These are phyloP conservation scores for Poa annua DNA, from an alignment of 176 grass and related monocot genomes.

Conservation along the genomic window DNA sequence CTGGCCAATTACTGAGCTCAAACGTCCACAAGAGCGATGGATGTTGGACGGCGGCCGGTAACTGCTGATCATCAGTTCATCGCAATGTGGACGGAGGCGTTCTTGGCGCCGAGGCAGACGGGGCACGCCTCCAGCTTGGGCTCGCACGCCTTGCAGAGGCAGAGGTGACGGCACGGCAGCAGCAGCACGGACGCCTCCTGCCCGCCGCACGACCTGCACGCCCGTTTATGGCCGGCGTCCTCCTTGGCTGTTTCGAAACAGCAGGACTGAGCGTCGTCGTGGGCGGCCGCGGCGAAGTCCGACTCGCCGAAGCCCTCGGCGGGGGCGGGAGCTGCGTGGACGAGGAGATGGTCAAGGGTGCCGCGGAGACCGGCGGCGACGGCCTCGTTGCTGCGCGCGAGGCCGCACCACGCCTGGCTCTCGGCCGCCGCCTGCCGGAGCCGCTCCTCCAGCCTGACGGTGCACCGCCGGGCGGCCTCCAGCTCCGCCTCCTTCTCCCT, in stretches of 20 bases:
- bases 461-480: slow-evolving; percentile 17
- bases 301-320: slow-evolving; percentile 61
- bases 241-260: too few species aligned
- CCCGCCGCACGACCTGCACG: too few species aligned
- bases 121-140: slow-evolving; percentile 38
- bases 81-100: slow-evolving; percentile 43
- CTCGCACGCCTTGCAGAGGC: slow-evolving; percentile 65
- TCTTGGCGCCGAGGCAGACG: slow-evolving; percentile 49
- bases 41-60: not conserved
- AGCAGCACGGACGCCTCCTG: slow-evolving; percentile 47
- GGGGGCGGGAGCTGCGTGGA: not conserved
- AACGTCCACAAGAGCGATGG: not conserved
- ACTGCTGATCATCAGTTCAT: not conserved
- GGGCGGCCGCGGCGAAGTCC: not conserved
- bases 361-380: slow-evolving; percentile 42
- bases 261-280: slow-evolving; percentile 38
- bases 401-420: too few species aligned
- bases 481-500: slow-evolving; percentile 52
- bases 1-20: not conserved
- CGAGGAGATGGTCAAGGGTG: slow-evolving; percentile 52
- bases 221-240: too few species aligned
- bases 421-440: slow-evolving; percentile 36
- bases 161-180: slow-evolving; percentile 70
- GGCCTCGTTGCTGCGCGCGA: slow-evolving; percentile 51
- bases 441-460: slow-evolving; percentile 54